Evolutionary conservation across 2,329 filamentous ascomycete genomes (phyloP).

Genomic region (Metarhizium robertsii): DNA sequence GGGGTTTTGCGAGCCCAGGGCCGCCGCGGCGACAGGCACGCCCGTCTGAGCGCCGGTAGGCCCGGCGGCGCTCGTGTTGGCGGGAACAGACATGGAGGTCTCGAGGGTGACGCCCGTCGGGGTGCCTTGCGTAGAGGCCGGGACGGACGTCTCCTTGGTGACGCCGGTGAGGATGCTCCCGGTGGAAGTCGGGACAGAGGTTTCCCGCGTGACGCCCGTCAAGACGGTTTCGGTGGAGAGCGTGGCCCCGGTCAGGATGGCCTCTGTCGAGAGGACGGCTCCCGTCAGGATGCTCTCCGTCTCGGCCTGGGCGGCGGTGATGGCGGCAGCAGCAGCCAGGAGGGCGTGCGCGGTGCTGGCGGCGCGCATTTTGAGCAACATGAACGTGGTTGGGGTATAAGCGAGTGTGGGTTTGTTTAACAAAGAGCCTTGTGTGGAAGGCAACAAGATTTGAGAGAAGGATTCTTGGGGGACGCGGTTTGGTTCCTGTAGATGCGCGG

Average conservation of each 20-base stretch:
- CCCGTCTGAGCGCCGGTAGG: neutral
- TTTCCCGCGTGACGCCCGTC: neutral
- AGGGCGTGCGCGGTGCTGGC: no score
- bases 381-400: no score
- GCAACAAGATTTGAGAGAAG: no score
- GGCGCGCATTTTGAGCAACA: no score
- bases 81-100: neutral
- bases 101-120: neutral
- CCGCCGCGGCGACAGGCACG: neutral
- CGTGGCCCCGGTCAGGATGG: neutral
- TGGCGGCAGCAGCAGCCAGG: no score
- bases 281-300: neutral
- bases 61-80: neutral
- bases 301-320: neutral
- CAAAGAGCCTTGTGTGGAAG: no score
- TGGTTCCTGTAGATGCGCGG: no score
- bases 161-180: conserved; percentile 1
- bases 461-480: no score
- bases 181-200: neutral
- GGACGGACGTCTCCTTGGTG: neutral
- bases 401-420: no score
- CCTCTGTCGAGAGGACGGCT: neutral
- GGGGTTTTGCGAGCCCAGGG: neutral
- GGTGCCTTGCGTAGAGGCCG: neutral
- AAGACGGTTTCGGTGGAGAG: neutral